Evolutionary conservation across 257 asterid genomes (phyloP), one percentile per base, ranked within the genome.

Genomic region (Solanum pimpinellifolium): DNA sequence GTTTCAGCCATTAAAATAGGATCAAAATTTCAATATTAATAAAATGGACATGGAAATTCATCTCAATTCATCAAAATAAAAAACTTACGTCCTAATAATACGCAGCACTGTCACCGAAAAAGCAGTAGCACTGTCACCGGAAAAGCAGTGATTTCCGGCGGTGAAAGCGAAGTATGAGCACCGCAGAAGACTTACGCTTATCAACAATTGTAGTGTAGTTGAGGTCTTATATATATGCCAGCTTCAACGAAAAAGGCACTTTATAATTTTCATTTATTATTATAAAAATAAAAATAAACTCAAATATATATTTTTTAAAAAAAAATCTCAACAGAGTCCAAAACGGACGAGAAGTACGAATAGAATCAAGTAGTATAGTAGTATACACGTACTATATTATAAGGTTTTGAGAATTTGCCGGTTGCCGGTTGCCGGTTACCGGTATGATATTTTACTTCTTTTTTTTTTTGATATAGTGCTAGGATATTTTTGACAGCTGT

Each of bases 1-100:
- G 35, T 59, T 83, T 25, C 39, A 13, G 8, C 92, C 95, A 87
- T 89, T 86, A 88, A 90, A 89, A 89, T 46, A 93, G 95, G 96
- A 94, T 94, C 96, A 87, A 46, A 87, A 62, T 44, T 41, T 85
- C 94, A 27, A 92, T 90, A 87, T 59, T 59, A 80, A 76, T 25
- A 23, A 18, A 23, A 44, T 42, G 9, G 65, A 25, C 59, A 82
- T 31, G 52, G 72, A 87, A 65, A 65, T 35, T 62, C 7, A 80
- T 59, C 52, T 8, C 21, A 31, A n/a, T n/a, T 37, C 11, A 29
- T 13, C 8, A 16, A 88, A 59, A 7, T 21, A 88, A 41, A 25
- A 88, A 41, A 33, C 73, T 90, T 84, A 88, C 87, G 86, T 21
- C n/a, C 70, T 39, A 37, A 3, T 62, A 13, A 29, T 39, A 65